These are phyloP conservation scores for Testicularia cyperi DNA, from an alignment of 1,284 basidiomycete species.

Conservation along the genomic window DNA sequence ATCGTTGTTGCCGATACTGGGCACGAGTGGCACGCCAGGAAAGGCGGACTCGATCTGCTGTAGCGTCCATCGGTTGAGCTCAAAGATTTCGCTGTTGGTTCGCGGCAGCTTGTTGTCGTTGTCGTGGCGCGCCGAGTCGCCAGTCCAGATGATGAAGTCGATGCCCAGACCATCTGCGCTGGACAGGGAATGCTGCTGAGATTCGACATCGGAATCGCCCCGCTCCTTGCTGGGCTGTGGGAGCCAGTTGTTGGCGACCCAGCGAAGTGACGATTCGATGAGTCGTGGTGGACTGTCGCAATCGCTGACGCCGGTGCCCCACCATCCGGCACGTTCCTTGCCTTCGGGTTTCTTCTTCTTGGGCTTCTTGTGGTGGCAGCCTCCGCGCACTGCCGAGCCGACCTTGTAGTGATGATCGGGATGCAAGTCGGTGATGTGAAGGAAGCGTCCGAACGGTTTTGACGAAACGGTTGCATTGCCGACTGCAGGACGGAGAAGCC, in stretches of 20 bases:
- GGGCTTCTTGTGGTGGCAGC: slow-evolving; percentile 45
- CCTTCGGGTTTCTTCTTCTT: slow-evolving; percentile 43
- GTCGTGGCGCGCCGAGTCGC: slow-evolving; percentile 89
- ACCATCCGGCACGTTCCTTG: slow-evolving; percentile 54
- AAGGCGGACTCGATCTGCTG: slow-evolving; percentile 74
- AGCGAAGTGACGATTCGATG: slow-evolving; percentile 78
- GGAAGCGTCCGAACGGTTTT: slow-evolving; percentile 68
- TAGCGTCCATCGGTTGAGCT: slow-evolving; percentile 72
- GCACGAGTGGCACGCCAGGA: slow-evolving; percentile 77
- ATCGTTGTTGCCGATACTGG: slow-evolving; percentile 72
- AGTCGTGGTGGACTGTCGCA: slow-evolving; percentile 82
- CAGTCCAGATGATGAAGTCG: slow-evolving; percentile 83
- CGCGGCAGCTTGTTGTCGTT: slow-evolving; percentile 79
- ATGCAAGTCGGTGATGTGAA: slow-evolving; percentile 79
- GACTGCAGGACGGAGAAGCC: too few relatives aligned
- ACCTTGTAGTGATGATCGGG: slow-evolving; percentile 71
- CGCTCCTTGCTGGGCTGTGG: background rate
- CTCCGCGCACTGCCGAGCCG: slow-evolving; percentile 59
- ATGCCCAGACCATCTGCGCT: slow-evolving; percentile 65
- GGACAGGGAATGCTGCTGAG: background rate
- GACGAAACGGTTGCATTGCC: background rate
- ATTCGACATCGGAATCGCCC: background rate
- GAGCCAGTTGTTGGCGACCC: slow-evolving; percentile 70
- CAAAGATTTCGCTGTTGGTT: slow-evolving; percentile 77
- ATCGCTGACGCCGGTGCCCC: slow-evolving; percentile 65